Percentiles rank a stretch among this genome's conserved stretches.
phyloP scores from a whole-genome alignment of 805 yeast genomes.

The Yamadazyma sp. region DNA sequence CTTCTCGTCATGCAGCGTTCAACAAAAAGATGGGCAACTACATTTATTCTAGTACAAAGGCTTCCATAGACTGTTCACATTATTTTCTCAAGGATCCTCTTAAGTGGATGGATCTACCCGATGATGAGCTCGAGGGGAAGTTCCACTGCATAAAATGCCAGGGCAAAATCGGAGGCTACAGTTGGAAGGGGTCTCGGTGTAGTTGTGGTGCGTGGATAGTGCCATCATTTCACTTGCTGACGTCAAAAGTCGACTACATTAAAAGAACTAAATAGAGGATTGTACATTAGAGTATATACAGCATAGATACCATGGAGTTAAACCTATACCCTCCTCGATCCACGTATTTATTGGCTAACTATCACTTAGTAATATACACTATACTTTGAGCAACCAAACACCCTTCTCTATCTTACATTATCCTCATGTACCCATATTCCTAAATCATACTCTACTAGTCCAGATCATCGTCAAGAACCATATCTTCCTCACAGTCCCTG shows the following conservation, averaged over 20 bases:
- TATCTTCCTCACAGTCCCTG: slow-evolving; percentile 28
- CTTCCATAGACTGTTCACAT: slow-evolving; percentile 71
- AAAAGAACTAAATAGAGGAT: too few species aligned
- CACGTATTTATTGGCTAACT: too few species aligned
- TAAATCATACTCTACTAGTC: slow-evolving; percentile 18
- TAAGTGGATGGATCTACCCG: slow-evolving; percentile 82
- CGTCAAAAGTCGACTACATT: slow-evolving; percentile 72
- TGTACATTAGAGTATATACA: too few species aligned
- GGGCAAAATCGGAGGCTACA: slow-evolving; percentile 85
- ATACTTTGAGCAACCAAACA: too few species aligned
- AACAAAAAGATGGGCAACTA: slow-evolving; percentile 62
- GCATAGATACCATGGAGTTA: background rate
- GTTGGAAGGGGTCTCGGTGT: slow-evolving; percentile 94
- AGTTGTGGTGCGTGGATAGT: slow-evolving; percentile 95
- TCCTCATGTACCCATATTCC: slow-evolving; percentile 11
- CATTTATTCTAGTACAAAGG: slow-evolving; percentile 56
- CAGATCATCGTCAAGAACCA: slow-evolving; percentile 43
- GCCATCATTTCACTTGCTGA: slow-evolving; percentile 82
- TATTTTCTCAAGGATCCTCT: slow-evolving; percentile 79
- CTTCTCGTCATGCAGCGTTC: slow-evolving; percentile 65
- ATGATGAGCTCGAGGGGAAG: slow-evolving; percentile 77
- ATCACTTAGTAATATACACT: too few species aligned
- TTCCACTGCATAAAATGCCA: slow-evolving; percentile 72
- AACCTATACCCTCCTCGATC: too few species aligned
- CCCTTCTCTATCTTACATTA: too few species aligned